Evolutionary conservation across 148 eudicot genomes (phyloP), one percentile per base, ranked within the genome.

Genomic region (Persicaria maculosa): DNA sequence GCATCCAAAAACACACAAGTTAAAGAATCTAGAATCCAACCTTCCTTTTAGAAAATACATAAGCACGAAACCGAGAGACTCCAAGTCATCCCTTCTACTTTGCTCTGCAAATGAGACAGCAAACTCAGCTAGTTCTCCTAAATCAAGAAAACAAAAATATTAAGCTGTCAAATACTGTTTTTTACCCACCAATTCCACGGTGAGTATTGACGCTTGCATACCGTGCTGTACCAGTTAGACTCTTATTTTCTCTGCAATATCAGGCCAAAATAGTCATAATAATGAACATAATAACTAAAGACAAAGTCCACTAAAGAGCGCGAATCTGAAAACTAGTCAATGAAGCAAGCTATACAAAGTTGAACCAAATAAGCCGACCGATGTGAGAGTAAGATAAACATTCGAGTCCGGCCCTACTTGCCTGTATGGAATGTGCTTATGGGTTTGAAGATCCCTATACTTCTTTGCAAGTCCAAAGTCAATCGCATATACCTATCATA

Each of bases 381-480:
- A 57, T 6, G 36, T 1, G 3, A 57, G 31, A 6, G 62, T 57
- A 57, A 57, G 4, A 57, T 17, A 57, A 19, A 57, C 9, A 57
- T 7, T 17, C 62, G 3, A 7, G 31, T 17, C 25, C 4, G 62
- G 22, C 25, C 1, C 20, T 58, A 17, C 19, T 69, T 78, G 89
- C 97, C 97, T 87, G 83, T 91, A 91, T 44, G 93, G 88, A 81
- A 91, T 91, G 82, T 91, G 97, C 83, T 84, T 87, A 79, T 87
- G 97, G 76, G 93, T 89, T 80, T 89, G 93, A 57, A 87, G 91
- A 83, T 91, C 97, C 81, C 91, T 85, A 50, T 89, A 91, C 78
- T 91, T 91, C 79, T 91, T 91, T 76, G 88, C 97, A 58, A 91
- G 90, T 62, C 97, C 97, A 77, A 80, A 91, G 83, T 91, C 97